Conservation (phyloP, 345 rosid species). For the Eucalyptus brandiana region DNA sequence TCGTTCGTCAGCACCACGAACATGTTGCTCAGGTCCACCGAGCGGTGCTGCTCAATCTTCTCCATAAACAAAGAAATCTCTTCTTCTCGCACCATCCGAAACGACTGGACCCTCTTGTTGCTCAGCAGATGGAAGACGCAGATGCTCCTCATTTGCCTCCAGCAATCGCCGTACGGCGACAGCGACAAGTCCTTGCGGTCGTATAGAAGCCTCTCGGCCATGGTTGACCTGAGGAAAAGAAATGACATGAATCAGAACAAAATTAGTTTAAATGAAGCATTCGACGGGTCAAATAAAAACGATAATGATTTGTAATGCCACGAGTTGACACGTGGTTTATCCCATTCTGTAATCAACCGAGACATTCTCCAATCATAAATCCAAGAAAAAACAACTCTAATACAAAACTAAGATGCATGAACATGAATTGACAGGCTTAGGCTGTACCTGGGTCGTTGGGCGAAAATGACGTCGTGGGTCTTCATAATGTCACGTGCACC, state of each 20-base stretch:
- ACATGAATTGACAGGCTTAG: too few species aligned
- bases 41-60: conserved; percentile 1
- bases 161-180: conserved; percentile 54
- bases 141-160: conserved; percentile 55
- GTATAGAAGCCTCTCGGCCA: conserved; percentile 12
- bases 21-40: conserved; percentile 22
- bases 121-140: conserved; percentile 35
- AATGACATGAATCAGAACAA: background rate
- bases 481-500: conserved; percentile 31
- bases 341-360: too few species aligned
- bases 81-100: conserved; percentile 24
- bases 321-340: background rate
- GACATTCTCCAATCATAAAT: too few species aligned
- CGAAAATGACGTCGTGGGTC: conserved; percentile 9
- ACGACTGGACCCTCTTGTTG: conserved; percentile 32
- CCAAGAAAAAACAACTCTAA: too few species aligned
- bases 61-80: conserved; percentile 12
- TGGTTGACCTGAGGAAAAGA: conserved; percentile 13
- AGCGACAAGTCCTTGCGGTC: conserved; percentile 12
- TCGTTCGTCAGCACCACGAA: conserved; percentile 14
- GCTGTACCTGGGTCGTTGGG: too few species aligned
- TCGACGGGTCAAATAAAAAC: background rate
- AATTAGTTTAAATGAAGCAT: background rate
- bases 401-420: too few species aligned
- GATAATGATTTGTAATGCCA: background rate